Evolutionary conservation across 1,284 basidiomycete genomes (phyloP), one percentile per base, ranked within the genome.

Genomic region (Thecaphora thlaspeos): DNA sequence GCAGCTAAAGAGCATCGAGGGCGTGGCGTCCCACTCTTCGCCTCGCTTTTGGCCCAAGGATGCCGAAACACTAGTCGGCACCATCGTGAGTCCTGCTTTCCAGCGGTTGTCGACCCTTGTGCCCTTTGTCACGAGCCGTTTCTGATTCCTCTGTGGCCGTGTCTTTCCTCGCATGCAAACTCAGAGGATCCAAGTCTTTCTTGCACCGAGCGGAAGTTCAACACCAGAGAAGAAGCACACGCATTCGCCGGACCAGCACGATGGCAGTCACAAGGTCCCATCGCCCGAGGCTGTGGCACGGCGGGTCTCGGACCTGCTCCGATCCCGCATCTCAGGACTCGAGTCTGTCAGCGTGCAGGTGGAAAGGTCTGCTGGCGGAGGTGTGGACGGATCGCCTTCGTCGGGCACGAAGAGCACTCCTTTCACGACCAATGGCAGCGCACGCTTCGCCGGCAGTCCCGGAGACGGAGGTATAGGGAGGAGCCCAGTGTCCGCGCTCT

Each of bases 21-120:
- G 91, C 1, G 81, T 98, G 1, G 84, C 83, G 0, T 88, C 88
- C 1, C 95, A 88, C 78, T 86, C 86, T 2, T 82, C 83, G 2
- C 86, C 93, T 0, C 84, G 91, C 17, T 95, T 99, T 80, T 98
- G 95, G 95, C 92, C 93, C 0, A 91, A 95, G 79, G 94, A 96
- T 77, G 85, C 89, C 2, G 84, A 85, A 11, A 87, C 85, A 41
- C 77, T 95, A 30, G 86, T 96, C 67, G 94, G 94, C 18, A 90
- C 90, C 2, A 90, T 98, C 53, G 90, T 90, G 75, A 84, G 96
- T 42, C 11, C 34, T 50, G 66, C 10, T 40, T 69, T 2, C 63
- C 67, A 67, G 8, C 22, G 81, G 83, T 60, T 80, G 81, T 39
- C 81, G 86, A 11, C 68, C n/a, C 73, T 87, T 17, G 80, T 80